Conservation (phyloP, 305 asterid genomes). For the Fraxinus platypoda region DNA sequence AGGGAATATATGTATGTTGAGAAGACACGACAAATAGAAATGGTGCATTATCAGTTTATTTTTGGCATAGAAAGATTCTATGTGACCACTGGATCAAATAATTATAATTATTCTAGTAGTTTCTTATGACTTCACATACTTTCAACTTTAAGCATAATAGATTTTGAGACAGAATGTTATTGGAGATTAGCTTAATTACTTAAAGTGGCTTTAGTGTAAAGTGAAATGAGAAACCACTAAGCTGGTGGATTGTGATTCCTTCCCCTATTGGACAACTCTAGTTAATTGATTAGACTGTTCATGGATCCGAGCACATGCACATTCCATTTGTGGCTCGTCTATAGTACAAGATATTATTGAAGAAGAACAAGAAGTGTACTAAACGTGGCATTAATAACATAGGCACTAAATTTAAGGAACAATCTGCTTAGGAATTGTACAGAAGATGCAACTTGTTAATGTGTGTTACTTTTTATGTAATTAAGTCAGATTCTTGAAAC, state of each 20-base stretch:
- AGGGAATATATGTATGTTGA: not conserved
- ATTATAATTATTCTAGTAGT: not conserved
- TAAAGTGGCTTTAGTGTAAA: slow-evolving; percentile 35
- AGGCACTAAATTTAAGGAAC: not conserved
- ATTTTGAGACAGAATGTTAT: slow-evolving; percentile 16
- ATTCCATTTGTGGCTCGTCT: not conserved
- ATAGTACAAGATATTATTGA: not conserved
- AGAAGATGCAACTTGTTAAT: not conserved
- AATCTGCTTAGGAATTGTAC: not conserved
- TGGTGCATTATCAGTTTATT: not conserved
- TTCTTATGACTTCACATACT: not conserved
- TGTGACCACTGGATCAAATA: not conserved
- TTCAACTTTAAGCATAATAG: slow-evolving; percentile 24
- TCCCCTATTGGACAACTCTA: slow-evolving; percentile 25
- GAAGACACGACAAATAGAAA: not conserved
- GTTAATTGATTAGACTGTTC: slow-evolving; percentile 24
- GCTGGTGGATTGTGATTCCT: slow-evolving; percentile 31
- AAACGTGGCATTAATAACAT: not conserved
- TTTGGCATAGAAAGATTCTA: not conserved
- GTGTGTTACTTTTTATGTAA: not conserved
- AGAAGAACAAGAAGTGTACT: not conserved
- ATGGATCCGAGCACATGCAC: slow-evolving; percentile 3
- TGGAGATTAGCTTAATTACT: slow-evolving; percentile 14
- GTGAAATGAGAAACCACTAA: slow-evolving; percentile 36
- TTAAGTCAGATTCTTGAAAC: slow-evolving; percentile 16